phyloP scores from a whole-genome alignment of 225 moss, liverwort and hornwort species.

The Climacium dendroides region DNA sequence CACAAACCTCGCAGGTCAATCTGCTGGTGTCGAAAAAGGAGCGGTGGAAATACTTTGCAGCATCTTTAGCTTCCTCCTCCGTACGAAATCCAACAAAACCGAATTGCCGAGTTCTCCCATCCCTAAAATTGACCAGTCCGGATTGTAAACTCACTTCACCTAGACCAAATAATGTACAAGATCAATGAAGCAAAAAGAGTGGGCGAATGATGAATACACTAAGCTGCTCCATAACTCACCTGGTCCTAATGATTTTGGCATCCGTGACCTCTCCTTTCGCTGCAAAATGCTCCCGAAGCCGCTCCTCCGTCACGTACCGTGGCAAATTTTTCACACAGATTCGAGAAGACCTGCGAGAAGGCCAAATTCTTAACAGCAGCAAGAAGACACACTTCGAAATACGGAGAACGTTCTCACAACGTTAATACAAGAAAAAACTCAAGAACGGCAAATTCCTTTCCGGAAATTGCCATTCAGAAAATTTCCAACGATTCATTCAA shows the following conservation, averaged over 20 bases:
- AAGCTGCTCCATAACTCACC: slow-evolving; percentile 4
- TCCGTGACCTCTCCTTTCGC: slow-evolving; percentile 94
- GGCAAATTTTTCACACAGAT: slow-evolving; percentile 97
- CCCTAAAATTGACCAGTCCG: slow-evolving; percentile 22
- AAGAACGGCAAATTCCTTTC: not conserved
- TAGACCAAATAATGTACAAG: not conserved
- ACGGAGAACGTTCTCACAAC: not conserved
- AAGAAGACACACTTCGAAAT: not conserved
- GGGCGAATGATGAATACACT: not conserved
- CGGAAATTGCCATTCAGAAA: too few relatives aligned
- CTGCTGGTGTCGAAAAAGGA: slow-evolving; percentile 75
- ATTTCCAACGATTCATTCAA: not conserved
- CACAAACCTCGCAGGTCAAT: slow-evolving; percentile 61
- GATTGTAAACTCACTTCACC: not conserved
- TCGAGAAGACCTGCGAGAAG: slow-evolving; percentile 61
- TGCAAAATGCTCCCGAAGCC: slow-evolving; percentile 78
- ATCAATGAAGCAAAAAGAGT: not conserved
- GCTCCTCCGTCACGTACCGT: slow-evolving; percentile 73
- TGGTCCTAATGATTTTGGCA: slow-evolving; percentile 86
- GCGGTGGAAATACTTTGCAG: slow-evolving; percentile 70
- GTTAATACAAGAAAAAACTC: not conserved
- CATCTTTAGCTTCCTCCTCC: slow-evolving; percentile 69
- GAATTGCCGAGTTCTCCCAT: slow-evolving; percentile 78
- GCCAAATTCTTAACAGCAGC: not conserved
- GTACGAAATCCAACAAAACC: slow-evolving; percentile 81